These are phyloP conservation scores for Sporothrix humicola DNA, from an alignment of 2,329 filamentous ascomycete genomes.

Conservation along the genomic window DNA sequence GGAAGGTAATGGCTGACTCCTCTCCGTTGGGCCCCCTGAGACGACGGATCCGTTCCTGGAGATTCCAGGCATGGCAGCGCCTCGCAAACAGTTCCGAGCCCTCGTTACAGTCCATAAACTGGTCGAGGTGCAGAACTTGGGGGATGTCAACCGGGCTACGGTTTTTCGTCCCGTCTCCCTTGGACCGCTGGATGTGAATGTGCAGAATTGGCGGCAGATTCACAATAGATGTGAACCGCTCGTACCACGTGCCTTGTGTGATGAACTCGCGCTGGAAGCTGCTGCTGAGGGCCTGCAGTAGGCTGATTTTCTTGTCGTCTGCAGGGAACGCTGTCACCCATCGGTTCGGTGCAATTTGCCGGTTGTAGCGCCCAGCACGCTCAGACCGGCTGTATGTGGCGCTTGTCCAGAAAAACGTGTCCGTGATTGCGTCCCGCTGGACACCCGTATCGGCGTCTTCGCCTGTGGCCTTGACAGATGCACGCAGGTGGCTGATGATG, in stretches of 20 bases:
- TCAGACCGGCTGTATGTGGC: constrained; percentile 65
- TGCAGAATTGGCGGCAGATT: constrained; percentile 84
- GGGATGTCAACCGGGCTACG: constrained; percentile 78
- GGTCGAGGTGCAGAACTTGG: constrained; percentile 82
- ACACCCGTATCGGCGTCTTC: constrained; percentile 68
- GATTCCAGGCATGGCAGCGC: constrained; percentile 74
- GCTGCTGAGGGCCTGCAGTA: constrained; percentile 84
- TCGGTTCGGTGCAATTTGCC: constrained; percentile 61
- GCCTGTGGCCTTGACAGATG: constrained; percentile 76
- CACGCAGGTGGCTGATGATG: constrained; percentile 87
- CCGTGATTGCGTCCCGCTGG: constrained; percentile 80
- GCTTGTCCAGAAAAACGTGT: constrained; percentile 68
- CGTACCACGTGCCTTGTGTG: constrained; percentile 65
- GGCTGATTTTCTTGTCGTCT: constrained; percentile 59
- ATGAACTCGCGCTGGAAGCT: constrained; percentile 82
- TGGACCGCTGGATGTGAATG: constrained; percentile 84
- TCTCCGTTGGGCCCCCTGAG: constrained; percentile 53
- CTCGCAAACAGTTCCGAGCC: constrained; percentile 66
- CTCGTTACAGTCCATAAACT: constrained; percentile 75
- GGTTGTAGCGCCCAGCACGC: constrained; percentile 51
- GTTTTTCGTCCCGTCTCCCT: constrained; percentile 76
- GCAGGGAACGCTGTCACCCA: constrained; percentile 66
- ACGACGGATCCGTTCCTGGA: constrained; percentile 67
- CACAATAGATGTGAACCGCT: constrained; percentile 72
- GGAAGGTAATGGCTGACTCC: constrained; percentile 25